Conservation (phyloP, 1,139 yeast genomes). For the Taphrina sp. region DNA sequence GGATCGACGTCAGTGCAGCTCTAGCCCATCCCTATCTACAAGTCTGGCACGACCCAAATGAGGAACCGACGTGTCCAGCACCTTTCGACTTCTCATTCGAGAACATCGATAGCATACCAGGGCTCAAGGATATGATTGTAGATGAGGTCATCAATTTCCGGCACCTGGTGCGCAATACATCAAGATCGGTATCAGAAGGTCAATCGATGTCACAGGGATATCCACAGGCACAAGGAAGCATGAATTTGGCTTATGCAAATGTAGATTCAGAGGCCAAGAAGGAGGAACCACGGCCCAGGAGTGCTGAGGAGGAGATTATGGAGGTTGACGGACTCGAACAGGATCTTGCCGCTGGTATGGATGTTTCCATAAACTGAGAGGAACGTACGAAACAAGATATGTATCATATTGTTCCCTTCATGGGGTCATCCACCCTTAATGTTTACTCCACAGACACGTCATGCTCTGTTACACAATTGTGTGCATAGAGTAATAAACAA, state of each 20-base stretch:
- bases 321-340: slow-evolving; percentile 14
- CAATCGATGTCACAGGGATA: not conserved
- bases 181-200: not conserved
- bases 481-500: too few relatives aligned
- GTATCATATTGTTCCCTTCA: too few relatives aligned
- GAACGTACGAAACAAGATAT: too few relatives aligned
- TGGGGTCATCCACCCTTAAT: too few relatives aligned
- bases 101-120: slow-evolving; percentile 73
- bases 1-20: slow-evolving; percentile 88
- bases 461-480: too few relatives aligned
- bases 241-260: not conserved
- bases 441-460: too few relatives aligned
- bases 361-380: too few relatives aligned
- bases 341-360: slow-evolving; percentile 29
- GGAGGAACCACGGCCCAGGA: slow-evolving; percentile 25
- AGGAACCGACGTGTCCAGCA: slow-evolving; percentile 81
- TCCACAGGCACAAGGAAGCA: slow-evolving; percentile 1
- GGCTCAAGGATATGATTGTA: slow-evolving; percentile 71
- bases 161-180: slow-evolving; percentile 56
- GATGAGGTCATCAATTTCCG: slow-evolving; percentile 80
- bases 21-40: slow-evolving; percentile 81
- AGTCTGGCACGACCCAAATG: slow-evolving; percentile 96
- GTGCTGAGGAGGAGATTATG: slow-evolving; percentile 29
- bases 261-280: slow-evolving; percentile 3
- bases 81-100: slow-evolving; percentile 91